Percentiles rank a stretch among this genome's conserved stretches.
These are phyloP conservation scores for Neurospora terricola DNA, from an alignment of 495 filamentous ascomycete genomes.

Conservation along the genomic window DNA sequence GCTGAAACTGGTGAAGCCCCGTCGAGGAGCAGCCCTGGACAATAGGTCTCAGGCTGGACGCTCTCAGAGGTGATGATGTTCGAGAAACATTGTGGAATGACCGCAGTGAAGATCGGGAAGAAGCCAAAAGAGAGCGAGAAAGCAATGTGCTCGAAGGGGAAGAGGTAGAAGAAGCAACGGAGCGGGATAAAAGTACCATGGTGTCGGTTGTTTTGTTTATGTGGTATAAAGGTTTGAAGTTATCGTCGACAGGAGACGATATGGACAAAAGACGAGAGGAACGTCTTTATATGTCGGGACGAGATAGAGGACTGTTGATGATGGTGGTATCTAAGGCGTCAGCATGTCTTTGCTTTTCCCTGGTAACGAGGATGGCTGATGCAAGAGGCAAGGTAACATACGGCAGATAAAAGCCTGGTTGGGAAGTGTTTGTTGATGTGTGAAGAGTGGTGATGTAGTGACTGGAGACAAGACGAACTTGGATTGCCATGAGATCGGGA, in stretches of 20 bases:
- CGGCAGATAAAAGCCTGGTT: neutral
- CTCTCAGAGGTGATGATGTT: neutral
- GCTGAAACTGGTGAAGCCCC: neutral
- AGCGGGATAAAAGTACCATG: constrained; percentile 43
- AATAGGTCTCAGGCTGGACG: neutral
- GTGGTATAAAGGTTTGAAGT: neutral
- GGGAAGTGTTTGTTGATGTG: neutral
- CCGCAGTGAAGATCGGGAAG: constrained; percentile 16
- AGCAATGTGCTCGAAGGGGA: constrained; percentile 15
- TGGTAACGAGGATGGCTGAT: neutral
- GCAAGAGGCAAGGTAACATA: neutral
- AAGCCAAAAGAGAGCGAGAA: constrained; percentile 5
- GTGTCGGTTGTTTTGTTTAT: constrained; percentile 22
- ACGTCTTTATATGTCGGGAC: neutral
- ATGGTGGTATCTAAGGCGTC: neutral
- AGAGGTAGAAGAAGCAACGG: constrained; percentile 24
- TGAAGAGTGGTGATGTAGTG: neutral
- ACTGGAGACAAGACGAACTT: neutral
- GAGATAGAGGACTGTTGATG: neutral
- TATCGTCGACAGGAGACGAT: neutral
- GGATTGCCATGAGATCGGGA: neutral
- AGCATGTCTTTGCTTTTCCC: neutral
- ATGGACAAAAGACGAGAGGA: neutral
- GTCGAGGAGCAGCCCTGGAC: neutral
- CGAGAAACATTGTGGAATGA: constrained; percentile 8